A percentile compares a stretch with the other conserved stretches of the same genome.
Evolutionary conservation across 2,329 filamentous ascomycete species (phyloP).

Genomic region (Ascochyta lentis): DNA sequence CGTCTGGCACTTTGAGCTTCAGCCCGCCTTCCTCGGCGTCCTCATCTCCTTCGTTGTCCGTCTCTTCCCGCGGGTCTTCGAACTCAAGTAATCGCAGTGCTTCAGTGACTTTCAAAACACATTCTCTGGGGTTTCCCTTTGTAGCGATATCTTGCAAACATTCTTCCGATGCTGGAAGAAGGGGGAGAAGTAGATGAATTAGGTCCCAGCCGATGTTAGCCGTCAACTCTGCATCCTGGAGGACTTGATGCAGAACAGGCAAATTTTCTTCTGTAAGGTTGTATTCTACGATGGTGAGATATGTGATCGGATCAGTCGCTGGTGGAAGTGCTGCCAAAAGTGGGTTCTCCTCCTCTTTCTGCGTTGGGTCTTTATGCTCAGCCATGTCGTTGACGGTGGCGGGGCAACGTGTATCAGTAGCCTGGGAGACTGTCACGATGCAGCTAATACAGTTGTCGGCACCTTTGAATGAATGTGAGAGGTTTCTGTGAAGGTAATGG

Average conservation of each 20-base stretch:
- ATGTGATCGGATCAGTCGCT: conserved; percentile 73
- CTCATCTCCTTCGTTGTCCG: conserved; percentile 50
- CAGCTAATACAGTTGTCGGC: background rate
- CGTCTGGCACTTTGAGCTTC: conserved; percentile 29
- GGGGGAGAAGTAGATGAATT: conserved; percentile 73
- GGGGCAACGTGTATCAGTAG: background rate
- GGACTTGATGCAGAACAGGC: conserved; percentile 70
- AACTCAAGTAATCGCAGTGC: conserved; percentile 68
- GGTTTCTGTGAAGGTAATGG: background rate
- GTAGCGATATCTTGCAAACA: conserved; percentile 78
- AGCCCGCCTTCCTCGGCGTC: conserved; percentile 35
- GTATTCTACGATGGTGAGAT: conserved; percentile 78
- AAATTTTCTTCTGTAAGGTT: conserved; percentile 72
- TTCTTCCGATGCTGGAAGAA: conserved; percentile 69
- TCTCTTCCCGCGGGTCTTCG: conserved; percentile 60
- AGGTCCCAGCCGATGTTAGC: conserved; percentile 85
- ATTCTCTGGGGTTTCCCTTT: conserved; percentile 80
- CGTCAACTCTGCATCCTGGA: conserved; percentile 72
- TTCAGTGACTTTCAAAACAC: conserved; percentile 81
- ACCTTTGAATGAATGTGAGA: background rate
- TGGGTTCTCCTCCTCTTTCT: conserved; percentile 50
- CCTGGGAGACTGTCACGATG: background rate
- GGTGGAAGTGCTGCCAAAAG: conserved; percentile 66
- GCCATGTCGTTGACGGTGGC: conserved; percentile 31
- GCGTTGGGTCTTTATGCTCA: conserved; percentile 34